phyloP scores from a whole-genome alignment of 805 yeast genomes.

The Candida nemodendra region DNA sequence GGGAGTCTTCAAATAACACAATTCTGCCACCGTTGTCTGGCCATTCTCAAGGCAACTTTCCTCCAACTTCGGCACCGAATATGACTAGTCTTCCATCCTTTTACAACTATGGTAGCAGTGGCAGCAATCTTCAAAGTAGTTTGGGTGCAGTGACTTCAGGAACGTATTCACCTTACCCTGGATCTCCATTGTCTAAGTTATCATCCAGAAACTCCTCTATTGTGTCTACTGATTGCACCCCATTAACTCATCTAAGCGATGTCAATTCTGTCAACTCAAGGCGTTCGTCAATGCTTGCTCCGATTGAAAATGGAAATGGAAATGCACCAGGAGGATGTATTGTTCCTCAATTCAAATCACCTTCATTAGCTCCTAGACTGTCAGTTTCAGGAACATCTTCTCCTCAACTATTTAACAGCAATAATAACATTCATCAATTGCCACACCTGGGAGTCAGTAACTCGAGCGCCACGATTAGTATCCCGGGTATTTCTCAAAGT shows the following conservation, averaged over 20 bases:
- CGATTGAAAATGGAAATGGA: slow-evolving; percentile 7
- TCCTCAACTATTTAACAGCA: slow-evolving; percentile 18
- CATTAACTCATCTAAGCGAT: slow-evolving; percentile 26
- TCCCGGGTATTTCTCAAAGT: slow-evolving; percentile 1
- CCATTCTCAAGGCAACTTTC: no score
- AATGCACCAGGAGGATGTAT: neutral
- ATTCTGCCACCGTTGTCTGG: no score
- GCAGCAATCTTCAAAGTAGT: slow-evolving; percentile 1
- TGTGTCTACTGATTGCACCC: slow-evolving; percentile 30
- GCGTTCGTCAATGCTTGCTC: slow-evolving; percentile 26
- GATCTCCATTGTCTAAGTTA: slow-evolving; percentile 31
- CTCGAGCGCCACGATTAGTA: slow-evolving; percentile 3
- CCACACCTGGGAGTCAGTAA: slow-evolving; percentile 5
- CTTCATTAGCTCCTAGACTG: slow-evolving; percentile 24
- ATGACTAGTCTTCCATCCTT: slow-evolving; percentile 2
- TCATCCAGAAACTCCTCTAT: slow-evolving; percentile 34
- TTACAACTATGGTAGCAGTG: slow-evolving; percentile 1
- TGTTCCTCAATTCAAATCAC: slow-evolving; percentile 18
- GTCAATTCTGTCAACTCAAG: slow-evolving; percentile 24
- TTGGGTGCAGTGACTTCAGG: slow-evolving; percentile 13
- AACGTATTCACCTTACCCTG: slow-evolving; percentile 23
- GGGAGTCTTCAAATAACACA: no score
- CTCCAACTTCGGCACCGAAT: slow-evolving; percentile 3
- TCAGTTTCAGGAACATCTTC: slow-evolving; percentile 27
- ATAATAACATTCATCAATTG: slow-evolving; percentile 12